A percentile compares a stretch with the other conserved stretches of the same genome.
Evolutionary conservation across 2,329 filamentous ascomycete genomes (phyloP).

Genomic region (Fusarium pilosicola): DNA sequence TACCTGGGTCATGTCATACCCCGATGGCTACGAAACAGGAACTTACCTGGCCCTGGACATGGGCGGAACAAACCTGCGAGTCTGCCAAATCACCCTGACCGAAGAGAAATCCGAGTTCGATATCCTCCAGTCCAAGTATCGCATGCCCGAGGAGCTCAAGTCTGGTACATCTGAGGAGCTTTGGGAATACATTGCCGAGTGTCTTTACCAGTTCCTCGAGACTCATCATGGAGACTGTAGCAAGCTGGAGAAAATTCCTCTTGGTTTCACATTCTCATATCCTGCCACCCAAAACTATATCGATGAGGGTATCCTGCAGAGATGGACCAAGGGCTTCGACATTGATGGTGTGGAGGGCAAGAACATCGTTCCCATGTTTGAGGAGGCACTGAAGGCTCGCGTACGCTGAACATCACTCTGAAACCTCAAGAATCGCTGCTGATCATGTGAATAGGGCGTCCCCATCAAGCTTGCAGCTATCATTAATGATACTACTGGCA

Average conservation of each 20-base stretch:
- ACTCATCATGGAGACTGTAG: conserved; percentile 78
- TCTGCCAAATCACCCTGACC: conserved; percentile 91
- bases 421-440: conserved; percentile 20
- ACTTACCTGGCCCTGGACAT: conserved; percentile 92
- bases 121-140: conserved; percentile 96
- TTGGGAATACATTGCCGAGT: conserved; percentile 96
- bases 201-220: conserved; percentile 88
- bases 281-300: conserved; percentile 94
- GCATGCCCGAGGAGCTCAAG: conserved; percentile 93
- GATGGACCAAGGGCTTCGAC: conserved; percentile 98
- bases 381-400: conserved; percentile 75
- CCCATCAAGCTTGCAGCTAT: conserved; percentile 93
- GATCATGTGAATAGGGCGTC: conserved; percentile 68
- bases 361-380: conserved; percentile 90
- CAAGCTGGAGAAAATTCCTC: conserved; percentile 73
- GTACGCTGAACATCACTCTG: conserved; percentile 40
- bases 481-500: conserved; percentile 98
- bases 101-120: conserved; percentile 91
- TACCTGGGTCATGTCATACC: conserved; percentile 93
- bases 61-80: conserved; percentile 94
- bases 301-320: conserved; percentile 89
- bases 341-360: conserved; percentile 90
- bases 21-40: conserved; percentile 86
- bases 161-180: conserved; percentile 84
- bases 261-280: conserved; percentile 97